These are phyloP conservation scores for Flaveria linearis DNA, from an alignment of 129 eudicot genomes.

Conservation along the genomic window DNA sequence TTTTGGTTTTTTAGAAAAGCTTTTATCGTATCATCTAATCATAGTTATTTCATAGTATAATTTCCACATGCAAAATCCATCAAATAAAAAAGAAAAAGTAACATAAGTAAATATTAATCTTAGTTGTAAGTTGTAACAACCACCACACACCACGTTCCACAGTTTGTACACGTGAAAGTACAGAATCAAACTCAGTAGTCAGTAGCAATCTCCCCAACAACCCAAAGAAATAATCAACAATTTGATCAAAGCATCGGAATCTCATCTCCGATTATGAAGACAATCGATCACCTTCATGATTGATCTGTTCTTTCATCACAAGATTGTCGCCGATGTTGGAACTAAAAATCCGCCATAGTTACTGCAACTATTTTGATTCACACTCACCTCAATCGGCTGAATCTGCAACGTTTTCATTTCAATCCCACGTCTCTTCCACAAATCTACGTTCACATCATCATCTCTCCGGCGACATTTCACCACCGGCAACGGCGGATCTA, in stretches of 20 bases:
- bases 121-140: background rate
- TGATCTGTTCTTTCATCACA: background rate
- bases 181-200: slow-evolving; percentile 22
- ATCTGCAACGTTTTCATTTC: slow-evolving; percentile 50
- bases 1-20: too few relatives aligned
- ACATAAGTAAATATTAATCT: background rate
- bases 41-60: background rate
- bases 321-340: slow-evolving; percentile 11
- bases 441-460: slow-evolving; percentile 35
- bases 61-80: background rate
- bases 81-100: slow-evolving; percentile 22
- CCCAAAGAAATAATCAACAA: slow-evolving; percentile 16
- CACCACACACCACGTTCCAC: slow-evolving; percentile 15
- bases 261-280: background rate
- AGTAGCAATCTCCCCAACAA: slow-evolving; percentile 23
- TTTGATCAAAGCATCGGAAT: background rate
- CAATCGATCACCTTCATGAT: too few relatives aligned
- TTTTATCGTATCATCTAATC: background rate
- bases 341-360: background rate
- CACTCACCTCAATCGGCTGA: slow-evolving; percentile 41
- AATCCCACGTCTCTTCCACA: slow-evolving; percentile 59
- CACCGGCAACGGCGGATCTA: slow-evolving; percentile 93
- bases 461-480: slow-evolving; percentile 48
- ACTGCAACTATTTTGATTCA: slow-evolving; percentile 1
- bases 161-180: slow-evolving; percentile 14